A percentile compares a stretch with the other conserved stretches of the same genome.
Conservation (phyloP, 2,329 filamentous ascomycete genomes). For the Reticulascus tulasneorum region DNA sequence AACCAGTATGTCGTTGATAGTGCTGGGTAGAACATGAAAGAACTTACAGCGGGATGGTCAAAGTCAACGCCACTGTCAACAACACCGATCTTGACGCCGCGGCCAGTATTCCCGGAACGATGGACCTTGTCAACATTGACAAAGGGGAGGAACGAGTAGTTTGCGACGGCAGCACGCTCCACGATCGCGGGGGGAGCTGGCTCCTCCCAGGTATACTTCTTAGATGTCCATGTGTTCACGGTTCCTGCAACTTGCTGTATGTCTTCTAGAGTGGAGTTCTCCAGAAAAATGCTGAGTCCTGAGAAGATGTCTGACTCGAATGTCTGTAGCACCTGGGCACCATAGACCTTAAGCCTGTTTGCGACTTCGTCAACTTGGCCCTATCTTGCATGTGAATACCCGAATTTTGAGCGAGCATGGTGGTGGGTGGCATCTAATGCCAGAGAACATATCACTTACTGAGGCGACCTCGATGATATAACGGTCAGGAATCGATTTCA, state of each 20-base stretch:
- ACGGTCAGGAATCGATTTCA: neutral
- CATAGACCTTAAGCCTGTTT: no score
- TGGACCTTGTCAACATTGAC: conserved; percentile 36
- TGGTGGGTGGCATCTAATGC: neutral
- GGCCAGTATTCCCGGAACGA: conserved; percentile 28
- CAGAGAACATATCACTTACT: conserved; percentile 1
- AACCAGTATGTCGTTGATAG: conserved; percentile 34
- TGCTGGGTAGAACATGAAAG: neutral
- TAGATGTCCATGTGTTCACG: conserved; percentile 19
- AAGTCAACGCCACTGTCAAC: conserved; percentile 38
- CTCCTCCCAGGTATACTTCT: neutral
- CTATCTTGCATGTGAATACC: no score
- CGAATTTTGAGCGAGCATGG: no score
- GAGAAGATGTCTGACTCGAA: conserved; percentile 24
- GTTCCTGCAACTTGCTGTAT: conserved; percentile 27
- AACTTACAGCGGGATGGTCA: conserved; percentile 29
- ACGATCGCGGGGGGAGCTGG: no score
- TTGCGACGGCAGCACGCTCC: no score
- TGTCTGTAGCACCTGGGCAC: no score
- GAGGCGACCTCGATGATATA: conserved; percentile 3
- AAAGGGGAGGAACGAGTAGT: conserved; percentile 29
- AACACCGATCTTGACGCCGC: conserved; percentile 34
- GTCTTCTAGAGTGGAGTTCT: conserved; percentile 26
- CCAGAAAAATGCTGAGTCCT: conserved; percentile 27
- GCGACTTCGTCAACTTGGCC: no score